A percentile compares a stretch with the other conserved stretches of the same genome.
Conservation (phyloP, 2,329 filamentous ascomycete species). For the Pyrenochaeta sp. region DNA sequence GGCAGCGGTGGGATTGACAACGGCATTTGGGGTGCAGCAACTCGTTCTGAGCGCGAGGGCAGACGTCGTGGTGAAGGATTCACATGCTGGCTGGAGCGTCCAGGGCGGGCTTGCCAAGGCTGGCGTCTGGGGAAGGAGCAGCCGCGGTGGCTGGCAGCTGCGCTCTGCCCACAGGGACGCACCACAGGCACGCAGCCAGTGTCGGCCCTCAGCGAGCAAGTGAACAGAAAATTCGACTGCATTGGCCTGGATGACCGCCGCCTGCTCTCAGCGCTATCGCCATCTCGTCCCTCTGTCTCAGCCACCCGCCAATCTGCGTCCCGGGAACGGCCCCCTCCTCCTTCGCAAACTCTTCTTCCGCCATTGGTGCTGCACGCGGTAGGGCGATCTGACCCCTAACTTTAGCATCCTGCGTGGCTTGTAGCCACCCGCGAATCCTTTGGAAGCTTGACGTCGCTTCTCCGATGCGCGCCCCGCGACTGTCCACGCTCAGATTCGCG, state of each 20-base stretch:
- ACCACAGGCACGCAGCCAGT: too few species aligned
- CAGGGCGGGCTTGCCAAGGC: neutral
- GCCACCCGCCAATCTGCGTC: constrained; percentile 1
- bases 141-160: too few species aligned
- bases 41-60: neutral
- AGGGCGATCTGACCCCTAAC: neutral
- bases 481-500: neutral
- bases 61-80: neutral
- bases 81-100: neutral
- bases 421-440: constrained; percentile 3
- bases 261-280: neutral
- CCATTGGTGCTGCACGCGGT: neutral
- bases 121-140: too few species aligned
- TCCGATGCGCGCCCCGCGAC: neutral
- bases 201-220: too few species aligned
- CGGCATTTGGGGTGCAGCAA: too few species aligned
- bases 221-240: too few species aligned
- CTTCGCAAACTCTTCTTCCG: neutral
- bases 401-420: neutral
- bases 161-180: too few species aligned
- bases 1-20: too few species aligned
- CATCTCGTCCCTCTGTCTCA: constrained; percentile 1
- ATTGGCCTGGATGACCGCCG: too few species aligned
- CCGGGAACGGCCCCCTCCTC: neutral
- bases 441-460: constrained; percentile 4